These are phyloP conservation scores for Thuidium tamariscinum DNA, from an alignment of 225 moss, liverwort and hornwort genomes.

Conservation along the genomic window DNA sequence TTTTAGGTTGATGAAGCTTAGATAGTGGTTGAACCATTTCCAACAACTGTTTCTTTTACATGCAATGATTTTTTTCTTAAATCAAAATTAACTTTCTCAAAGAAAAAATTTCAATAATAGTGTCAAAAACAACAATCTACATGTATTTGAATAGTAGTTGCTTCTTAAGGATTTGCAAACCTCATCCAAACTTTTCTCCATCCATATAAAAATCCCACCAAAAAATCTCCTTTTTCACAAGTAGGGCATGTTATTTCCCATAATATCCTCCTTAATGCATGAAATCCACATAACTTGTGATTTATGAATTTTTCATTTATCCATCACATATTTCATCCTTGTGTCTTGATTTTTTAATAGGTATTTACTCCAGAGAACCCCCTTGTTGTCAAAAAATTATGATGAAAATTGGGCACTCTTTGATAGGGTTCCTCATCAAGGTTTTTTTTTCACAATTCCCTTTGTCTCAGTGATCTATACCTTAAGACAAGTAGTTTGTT, in stretches of 20 bases:
- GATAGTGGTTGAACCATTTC: not conserved
- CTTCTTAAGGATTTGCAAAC: accelerated
- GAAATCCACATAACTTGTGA: accelerated
- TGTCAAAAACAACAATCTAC: not conserved
- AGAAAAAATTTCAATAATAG: accelerated
- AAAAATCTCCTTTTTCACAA: not conserved
- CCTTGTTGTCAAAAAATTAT: not conserved
- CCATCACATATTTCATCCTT: not conserved
- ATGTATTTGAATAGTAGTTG: accelerated
- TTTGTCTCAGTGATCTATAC: not conserved
- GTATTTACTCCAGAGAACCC: accelerated
- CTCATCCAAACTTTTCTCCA: not conserved
- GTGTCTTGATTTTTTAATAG: accelerated
- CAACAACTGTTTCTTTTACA: not conserved
- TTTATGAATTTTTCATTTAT: not conserved
- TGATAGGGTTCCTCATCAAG: no score
- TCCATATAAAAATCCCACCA: accelerated
- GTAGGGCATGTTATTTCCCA: not conserved
- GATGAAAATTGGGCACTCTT: no score
- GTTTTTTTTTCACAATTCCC: no score
- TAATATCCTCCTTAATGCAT: accelerated
- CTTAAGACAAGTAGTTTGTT: no score
- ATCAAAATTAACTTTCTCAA: accelerated
- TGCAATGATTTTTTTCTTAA: accelerated
- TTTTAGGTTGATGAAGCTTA: not conserved